phyloP scores from a whole-genome alignment of 2,329 filamentous ascomycete genomes.

The Fusarium sp. region DNA sequence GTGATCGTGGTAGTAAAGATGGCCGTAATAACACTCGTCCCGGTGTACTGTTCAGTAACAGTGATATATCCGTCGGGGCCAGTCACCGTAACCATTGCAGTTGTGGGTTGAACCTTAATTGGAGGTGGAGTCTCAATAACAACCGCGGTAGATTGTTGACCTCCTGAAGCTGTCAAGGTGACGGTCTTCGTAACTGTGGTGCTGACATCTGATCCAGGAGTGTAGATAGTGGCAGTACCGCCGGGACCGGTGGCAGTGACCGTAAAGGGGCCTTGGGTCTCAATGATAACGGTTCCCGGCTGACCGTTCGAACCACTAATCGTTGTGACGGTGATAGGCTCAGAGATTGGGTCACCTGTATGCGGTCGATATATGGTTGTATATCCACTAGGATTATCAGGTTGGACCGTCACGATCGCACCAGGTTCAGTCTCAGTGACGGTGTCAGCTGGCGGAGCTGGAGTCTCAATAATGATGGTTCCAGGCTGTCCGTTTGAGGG shows the following conservation, averaged over 20 bases:
- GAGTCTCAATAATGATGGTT: slow-evolving; percentile 29
- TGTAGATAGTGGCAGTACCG: slow-evolving; percentile 18
- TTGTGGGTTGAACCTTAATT: slow-evolving; percentile 9
- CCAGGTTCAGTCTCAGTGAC: slow-evolving; percentile 4
- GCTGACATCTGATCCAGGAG: slow-evolving; percentile 9
- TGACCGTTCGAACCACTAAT: slow-evolving; percentile 20
- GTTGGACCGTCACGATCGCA: slow-evolving; percentile 15
- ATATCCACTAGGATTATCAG: slow-evolving; percentile 3
- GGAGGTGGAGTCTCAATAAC: slow-evolving; percentile 21
- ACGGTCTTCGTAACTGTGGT: slow-evolving; percentile 21
- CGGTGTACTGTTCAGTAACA: slow-evolving; percentile 9
- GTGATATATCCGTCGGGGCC: slow-evolving; percentile 7
- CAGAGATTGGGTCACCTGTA: slow-evolving; percentile 9
- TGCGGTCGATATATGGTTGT: slow-evolving; percentile 25
- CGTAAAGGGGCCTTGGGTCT: slow-evolving; percentile 24
- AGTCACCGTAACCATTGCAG: slow-evolving; percentile 2
- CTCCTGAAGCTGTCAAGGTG: not conserved
- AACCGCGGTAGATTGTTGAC: slow-evolving; percentile 7
- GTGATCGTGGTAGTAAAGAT: slow-evolving; percentile 18
- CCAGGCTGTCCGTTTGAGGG: slow-evolving; percentile 25
- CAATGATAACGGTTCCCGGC: slow-evolving; percentile 28
- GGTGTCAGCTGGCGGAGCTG: not conserved
- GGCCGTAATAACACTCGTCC: slow-evolving; percentile 14
- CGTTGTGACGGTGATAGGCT: slow-evolving; percentile 24
- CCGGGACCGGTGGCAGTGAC: slow-evolving; percentile 9